A percentile compares a stretch with the other conserved stretches of the same genome.
These are phyloP conservation scores for Termitomyces heimii DNA, from an alignment of 768 basidiomycete genomes.

Conservation along the genomic window DNA sequence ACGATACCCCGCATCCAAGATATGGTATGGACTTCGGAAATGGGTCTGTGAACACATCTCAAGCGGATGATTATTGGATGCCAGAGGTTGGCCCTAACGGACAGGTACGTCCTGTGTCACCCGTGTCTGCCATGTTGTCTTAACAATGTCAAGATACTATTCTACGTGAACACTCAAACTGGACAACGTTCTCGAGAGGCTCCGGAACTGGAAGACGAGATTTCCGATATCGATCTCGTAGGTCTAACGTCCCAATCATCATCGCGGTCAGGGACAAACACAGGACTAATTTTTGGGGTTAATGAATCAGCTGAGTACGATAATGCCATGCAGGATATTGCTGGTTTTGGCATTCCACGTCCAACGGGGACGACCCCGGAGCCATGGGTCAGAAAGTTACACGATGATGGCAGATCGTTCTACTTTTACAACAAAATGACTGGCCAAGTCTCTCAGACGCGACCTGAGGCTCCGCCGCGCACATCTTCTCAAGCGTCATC, in stretches of 20 bases:
- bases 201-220: constrained; percentile 70
- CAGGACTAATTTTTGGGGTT: constrained; percentile 41
- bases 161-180: constrained; percentile 87
- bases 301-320: constrained; percentile 30
- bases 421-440: constrained; percentile 73
- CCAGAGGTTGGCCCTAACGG: constrained; percentile 79
- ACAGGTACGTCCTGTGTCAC: constrained; percentile 50
- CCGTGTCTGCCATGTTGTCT: neutral
- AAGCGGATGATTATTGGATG: constrained; percentile 84
- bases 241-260: constrained; percentile 52
- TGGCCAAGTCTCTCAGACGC: constrained; percentile 63
- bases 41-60: constrained; percentile 23
- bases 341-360: constrained; percentile 57
- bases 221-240: constrained; percentile 57
- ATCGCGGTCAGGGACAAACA: constrained; percentile 49
- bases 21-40: constrained; percentile 26
- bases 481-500: constrained; percentile 11
- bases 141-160: constrained; percentile 61
- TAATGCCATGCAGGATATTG: constrained; percentile 29
- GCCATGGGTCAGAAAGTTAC: constrained; percentile 77
- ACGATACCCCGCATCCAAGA: constrained; percentile 30
- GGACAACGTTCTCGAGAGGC: constrained; percentile 79
- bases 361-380: constrained; percentile 63
- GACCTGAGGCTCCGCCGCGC: constrained; percentile 37
- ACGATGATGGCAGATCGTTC: constrained; percentile 78